These are phyloP conservation scores for Chalciporus piperatus DNA, from an alignment of 768 basidiomycete species.

Conservation along the genomic window DNA sequence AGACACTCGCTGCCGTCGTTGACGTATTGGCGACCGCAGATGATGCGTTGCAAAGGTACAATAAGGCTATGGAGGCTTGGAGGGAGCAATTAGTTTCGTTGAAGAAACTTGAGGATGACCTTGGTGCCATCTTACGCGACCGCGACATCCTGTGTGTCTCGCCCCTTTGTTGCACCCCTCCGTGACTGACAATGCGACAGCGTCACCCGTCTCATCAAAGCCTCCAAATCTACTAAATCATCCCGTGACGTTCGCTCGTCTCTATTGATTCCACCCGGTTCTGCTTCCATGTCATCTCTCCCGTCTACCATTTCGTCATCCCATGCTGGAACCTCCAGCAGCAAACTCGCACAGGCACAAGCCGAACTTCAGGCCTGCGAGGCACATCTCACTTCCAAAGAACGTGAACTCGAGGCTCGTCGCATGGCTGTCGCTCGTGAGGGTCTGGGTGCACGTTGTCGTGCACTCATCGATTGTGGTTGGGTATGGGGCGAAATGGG, in stretches of 20 bases:
- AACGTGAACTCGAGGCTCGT: slow-evolving; percentile 54
- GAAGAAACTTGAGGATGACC: slow-evolving; percentile 70
- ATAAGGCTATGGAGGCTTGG: slow-evolving; percentile 61
- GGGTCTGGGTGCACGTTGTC: slow-evolving; percentile 60
- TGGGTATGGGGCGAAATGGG: slow-evolving; percentile 68
- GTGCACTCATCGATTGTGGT: slow-evolving; percentile 67
- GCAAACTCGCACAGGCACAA: slow-evolving; percentile 65
- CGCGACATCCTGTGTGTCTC: slow-evolving; percentile 73
- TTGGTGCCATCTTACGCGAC: slow-evolving; percentile 65
- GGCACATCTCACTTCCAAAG: slow-evolving; percentile 64
- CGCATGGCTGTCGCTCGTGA: slow-evolving; percentile 56
- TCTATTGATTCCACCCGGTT: slow-evolving; percentile 25
- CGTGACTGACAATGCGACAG: slow-evolving; percentile 33
- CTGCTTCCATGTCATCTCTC: slow-evolving; percentile 45
- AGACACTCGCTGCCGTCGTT: slow-evolving; percentile 41
- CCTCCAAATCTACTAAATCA: slow-evolving; percentile 55
- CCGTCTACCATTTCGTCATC: slow-evolving; percentile 29
- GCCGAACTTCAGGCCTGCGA: slow-evolving; percentile 83
- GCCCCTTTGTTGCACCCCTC: neutral
- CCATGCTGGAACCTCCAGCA: slow-evolving; percentile 17
- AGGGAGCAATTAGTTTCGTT: slow-evolving; percentile 56
- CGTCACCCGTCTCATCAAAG: slow-evolving; percentile 76
- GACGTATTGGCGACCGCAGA: slow-evolving; percentile 61
- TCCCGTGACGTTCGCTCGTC: slow-evolving; percentile 39
- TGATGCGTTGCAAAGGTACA: slow-evolving; percentile 64